phyloP scores from a whole-genome alignment of 177 flowering plant genomes.

The Tripterygium wilfordii region DNA sequence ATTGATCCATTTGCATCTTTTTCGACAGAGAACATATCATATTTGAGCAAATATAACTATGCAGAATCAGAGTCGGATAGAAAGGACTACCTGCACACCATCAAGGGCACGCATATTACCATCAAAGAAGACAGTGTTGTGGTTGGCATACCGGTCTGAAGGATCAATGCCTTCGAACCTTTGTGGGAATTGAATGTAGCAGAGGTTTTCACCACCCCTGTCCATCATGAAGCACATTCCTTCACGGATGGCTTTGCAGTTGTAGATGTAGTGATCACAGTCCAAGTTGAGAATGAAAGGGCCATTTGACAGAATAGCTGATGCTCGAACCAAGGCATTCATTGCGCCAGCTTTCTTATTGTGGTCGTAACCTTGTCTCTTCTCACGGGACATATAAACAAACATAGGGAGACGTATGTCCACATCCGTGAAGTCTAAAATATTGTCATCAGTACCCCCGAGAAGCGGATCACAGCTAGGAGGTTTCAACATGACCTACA shows the following conservation, averaged over 20 bases:
- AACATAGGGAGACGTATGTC: conserved; percentile 68
- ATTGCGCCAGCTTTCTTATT: conserved; percentile 83
- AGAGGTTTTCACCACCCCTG: conserved; percentile 65
- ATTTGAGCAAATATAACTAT: too few relatives aligned
- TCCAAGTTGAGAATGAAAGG: conserved; percentile 71
- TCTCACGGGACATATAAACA: conserved; percentile 44
- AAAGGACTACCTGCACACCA: conserved; percentile 39
- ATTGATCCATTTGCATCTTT: background rate
- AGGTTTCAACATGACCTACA: conserved; percentile 6
- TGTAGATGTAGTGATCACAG: conserved; percentile 72
- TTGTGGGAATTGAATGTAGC: conserved; percentile 71
- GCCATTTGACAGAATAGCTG: conserved; percentile 71
- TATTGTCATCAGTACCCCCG: conserved; percentile 1
- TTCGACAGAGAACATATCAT: background rate
- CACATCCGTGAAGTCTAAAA: conserved; percentile 40
- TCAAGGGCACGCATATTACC: conserved; percentile 75
- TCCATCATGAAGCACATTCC: conserved; percentile 93
- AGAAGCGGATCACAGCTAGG: background rate
- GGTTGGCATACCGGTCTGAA: conserved; percentile 71
- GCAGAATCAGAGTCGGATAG: too few relatives aligned
- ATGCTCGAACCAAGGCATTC: conserved; percentile 73
- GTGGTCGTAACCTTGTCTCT: conserved; percentile 72
- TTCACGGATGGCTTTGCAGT: conserved; percentile 60
- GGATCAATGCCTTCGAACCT: conserved; percentile 80
- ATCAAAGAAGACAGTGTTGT: conserved; percentile 71